These are phyloP conservation scores for Starmerella gropengiesseri DNA, from an alignment of 805 yeast genomes.

Conservation along the genomic window DNA sequence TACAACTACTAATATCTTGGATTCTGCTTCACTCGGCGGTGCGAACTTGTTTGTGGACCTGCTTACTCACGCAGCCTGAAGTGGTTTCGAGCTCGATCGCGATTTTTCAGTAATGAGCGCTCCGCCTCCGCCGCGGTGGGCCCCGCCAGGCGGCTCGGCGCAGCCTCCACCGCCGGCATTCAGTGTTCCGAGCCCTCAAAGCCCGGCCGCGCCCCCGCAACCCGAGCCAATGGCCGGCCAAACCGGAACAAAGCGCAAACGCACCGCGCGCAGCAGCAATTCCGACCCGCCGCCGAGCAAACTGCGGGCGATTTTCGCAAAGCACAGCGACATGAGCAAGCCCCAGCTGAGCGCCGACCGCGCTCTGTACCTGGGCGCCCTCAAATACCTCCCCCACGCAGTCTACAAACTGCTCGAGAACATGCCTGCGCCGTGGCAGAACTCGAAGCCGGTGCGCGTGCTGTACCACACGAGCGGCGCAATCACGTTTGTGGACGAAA, in stretches of 20 bases:
- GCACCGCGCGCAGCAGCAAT: background rate
- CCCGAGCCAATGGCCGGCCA: background rate
- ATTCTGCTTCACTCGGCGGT: too few species aligned
- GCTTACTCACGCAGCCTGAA: too few species aligned
- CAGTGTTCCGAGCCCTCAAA: background rate
- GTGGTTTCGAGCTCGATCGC: too few species aligned
- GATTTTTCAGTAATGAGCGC: conserved; percentile 1
- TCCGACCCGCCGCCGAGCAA: background rate
- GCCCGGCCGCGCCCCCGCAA: background rate
- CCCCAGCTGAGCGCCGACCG: conserved; percentile 45
- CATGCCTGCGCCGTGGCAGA: conserved; percentile 99
- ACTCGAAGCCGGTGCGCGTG: conserved; percentile 70
- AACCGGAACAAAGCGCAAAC: background rate
- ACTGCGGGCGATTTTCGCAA: conserved; percentile 7
- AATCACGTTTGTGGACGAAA: conserved; percentile 85
- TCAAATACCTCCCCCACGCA: conserved; percentile 94
- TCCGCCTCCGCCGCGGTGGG: conserved; percentile 11
- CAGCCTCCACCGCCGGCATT: conserved; percentile 3
- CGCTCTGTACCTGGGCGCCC: conserved; percentile 76
- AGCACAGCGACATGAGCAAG: conserved; percentile 8
- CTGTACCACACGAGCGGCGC: conserved; percentile 89
- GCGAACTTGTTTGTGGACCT: too few species aligned
- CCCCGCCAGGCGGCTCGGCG: conserved; percentile 3
- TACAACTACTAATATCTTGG: too few species aligned
- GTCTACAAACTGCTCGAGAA: conserved; percentile 77